A percentile compares a stretch with the other conserved stretches of the same genome.
These are phyloP conservation scores for Platanthera guangdongensis DNA, from an alignment of 106 monocot species.

Conservation along the genomic window DNA sequence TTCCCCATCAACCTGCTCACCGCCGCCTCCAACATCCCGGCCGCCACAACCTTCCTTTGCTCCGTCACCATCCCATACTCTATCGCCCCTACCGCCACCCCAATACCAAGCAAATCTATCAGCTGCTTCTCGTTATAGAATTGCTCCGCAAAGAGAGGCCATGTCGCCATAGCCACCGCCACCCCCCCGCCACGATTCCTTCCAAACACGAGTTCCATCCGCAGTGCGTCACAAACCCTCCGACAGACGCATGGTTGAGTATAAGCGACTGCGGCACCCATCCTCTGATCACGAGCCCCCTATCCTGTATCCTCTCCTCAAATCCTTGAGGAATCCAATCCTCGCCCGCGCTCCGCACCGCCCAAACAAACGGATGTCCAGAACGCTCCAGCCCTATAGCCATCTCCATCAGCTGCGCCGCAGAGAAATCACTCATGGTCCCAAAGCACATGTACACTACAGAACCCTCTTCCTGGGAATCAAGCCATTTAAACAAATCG, in stretches of 20 bases:
- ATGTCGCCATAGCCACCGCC: conserved; percentile 18
- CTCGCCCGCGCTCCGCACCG: background rate
- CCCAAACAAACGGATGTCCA: conserved; percentile 9
- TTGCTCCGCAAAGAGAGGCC: conserved; percentile 20
- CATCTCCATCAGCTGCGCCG: conserved; percentile 12
- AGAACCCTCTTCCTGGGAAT: conserved; percentile 5
- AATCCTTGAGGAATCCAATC: conserved; percentile 16
- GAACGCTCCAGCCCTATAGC: conserved; percentile 8
- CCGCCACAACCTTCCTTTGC: conserved; percentile 6
- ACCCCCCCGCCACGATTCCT: conserved; percentile 10
- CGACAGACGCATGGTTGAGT: conserved; percentile 13
- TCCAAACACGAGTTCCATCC: conserved; percentile 31
- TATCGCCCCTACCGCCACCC: conserved; percentile 3
- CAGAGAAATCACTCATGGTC: background rate
- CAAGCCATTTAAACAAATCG: conserved; percentile 18
- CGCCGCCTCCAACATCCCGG: conserved; percentile 1
- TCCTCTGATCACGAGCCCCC: conserved; percentile 9
- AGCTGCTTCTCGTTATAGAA: conserved; percentile 11
- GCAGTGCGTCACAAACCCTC: conserved; percentile 29
- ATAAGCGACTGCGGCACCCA: conserved; percentile 24
- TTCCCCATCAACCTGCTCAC: conserved; percentile 1
- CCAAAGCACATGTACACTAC: conserved; percentile 33
- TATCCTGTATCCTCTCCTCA: conserved; percentile 7
- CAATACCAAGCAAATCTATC: conserved; percentile 12
- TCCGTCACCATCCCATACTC: background rate